Evolutionary conservation across 2,329 filamentous ascomycete species (phyloP).

Genomic region (Aaosphaeria pasadenensis): DNA sequence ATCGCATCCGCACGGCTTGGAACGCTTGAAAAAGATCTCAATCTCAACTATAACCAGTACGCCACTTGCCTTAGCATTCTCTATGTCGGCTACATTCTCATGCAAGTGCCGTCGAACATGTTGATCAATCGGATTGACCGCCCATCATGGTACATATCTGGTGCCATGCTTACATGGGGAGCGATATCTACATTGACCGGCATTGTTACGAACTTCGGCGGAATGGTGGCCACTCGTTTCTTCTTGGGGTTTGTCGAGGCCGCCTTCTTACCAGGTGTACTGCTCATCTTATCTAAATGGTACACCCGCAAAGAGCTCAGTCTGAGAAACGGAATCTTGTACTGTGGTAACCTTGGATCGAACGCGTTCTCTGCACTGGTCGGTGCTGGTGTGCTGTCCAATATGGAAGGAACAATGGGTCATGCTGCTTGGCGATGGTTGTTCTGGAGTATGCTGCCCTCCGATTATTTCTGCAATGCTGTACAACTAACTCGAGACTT

Average conservation of each 20-base stretch:
- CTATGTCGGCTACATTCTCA: constrained; percentile 19
- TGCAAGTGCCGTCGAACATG: constrained; percentile 44
- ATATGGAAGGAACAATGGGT: constrained; percentile 32
- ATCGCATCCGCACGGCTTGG: constrained; percentile 33
- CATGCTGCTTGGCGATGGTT: constrained; percentile 41
- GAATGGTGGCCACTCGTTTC: constrained; percentile 38
- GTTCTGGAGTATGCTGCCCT: constrained; percentile 16
- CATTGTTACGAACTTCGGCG: constrained; percentile 28
- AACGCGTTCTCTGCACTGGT: constrained; percentile 46
- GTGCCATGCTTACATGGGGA: constrained; percentile 40
- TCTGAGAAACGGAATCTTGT: constrained; percentile 38
- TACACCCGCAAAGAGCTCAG: constrained; percentile 57
- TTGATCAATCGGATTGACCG: constrained; percentile 38
- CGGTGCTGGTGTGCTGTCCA: constrained; percentile 40
- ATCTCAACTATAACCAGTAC: constrained; percentile 29
- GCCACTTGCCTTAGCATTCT: constrained; percentile 32
- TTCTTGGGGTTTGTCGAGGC: constrained; percentile 38
- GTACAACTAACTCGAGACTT: too few species aligned
- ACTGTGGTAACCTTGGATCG: constrained; percentile 43
- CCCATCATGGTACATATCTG: constrained; percentile 34
- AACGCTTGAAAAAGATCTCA: constrained; percentile 28
- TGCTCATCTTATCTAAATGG: constrained; percentile 64
- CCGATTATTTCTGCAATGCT: too few species aligned
- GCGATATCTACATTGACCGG: constrained; percentile 37
- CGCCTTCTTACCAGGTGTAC: constrained; percentile 59